Conservation (phyloP, 75 land plant genomes). For the Pinus tabuliformis region DNA sequence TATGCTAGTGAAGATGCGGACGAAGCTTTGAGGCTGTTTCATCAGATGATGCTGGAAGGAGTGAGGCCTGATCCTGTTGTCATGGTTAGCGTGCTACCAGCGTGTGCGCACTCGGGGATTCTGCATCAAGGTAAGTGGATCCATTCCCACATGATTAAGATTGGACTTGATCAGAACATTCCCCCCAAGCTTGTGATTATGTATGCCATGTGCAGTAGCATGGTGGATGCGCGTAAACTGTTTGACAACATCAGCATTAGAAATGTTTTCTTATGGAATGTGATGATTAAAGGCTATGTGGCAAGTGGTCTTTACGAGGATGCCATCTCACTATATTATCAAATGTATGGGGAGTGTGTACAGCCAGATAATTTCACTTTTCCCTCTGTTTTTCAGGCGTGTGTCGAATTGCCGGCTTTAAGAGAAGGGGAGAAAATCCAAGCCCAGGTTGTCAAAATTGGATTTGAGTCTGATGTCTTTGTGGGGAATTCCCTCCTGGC, state of each 20-base stretch:
- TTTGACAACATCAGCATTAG: conserved; percentile 9
- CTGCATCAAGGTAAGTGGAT: conserved; percentile 25
- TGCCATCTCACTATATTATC: conserved; percentile 11
- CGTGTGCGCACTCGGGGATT: conserved; percentile 28
- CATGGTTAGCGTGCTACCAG: conserved; percentile 30
- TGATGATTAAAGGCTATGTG: conserved; percentile 30
- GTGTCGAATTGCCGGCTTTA: neutral
- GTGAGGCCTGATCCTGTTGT: conserved; percentile 22
- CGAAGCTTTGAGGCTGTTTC: conserved; percentile 31
- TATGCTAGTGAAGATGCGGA: conserved; percentile 15
- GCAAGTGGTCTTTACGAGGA: conserved; percentile 15
- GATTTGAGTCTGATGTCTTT: no score
- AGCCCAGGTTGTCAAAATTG: no score
- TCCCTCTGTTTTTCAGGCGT: conserved; percentile 15
- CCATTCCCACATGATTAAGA: conserved; percentile 17
- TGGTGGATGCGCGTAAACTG: conserved; percentile 17
- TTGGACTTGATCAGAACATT: neutral
- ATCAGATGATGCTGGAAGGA: conserved; percentile 20
- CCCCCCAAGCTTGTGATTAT: conserved; percentile 22
- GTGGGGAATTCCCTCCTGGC: conserved; percentile 13
- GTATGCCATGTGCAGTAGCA: conserved; percentile 34
- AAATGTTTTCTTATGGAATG: conserved; percentile 34
- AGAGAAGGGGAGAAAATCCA: neutral
- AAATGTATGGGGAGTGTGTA: conserved; percentile 14
- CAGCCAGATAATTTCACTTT: conserved; percentile 28